Conservation (phyloP, 2,329 filamentous ascomycete genomes). For the Macrophomina phaseolina region DNA sequence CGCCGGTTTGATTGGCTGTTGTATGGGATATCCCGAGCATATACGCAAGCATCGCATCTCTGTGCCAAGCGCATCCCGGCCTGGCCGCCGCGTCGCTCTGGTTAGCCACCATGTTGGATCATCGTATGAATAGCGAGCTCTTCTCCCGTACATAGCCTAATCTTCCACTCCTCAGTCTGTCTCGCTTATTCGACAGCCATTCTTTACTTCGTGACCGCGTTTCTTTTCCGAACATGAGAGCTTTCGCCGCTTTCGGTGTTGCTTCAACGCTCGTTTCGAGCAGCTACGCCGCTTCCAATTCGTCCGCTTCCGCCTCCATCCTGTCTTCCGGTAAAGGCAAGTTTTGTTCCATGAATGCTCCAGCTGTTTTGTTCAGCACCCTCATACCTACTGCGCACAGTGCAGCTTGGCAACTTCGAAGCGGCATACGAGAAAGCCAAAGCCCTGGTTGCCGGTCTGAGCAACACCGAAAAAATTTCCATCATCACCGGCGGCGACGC, state of each 20-base stretch:
- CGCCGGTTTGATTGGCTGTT: background rate
- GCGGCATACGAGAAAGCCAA: slow-evolving; percentile 16
- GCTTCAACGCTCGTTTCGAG: slow-evolving; percentile 22
- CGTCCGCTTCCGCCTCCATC: slow-evolving; percentile 1
- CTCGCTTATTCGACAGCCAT: background rate
- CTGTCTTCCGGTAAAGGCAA: slow-evolving; percentile 21
- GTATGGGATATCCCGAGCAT: slow-evolving; percentile 12
- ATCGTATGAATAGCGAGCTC: background rate
- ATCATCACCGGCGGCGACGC: slow-evolving; percentile 22
- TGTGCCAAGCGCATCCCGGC: background rate
- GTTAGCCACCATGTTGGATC: background rate
- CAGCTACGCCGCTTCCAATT: slow-evolving; percentile 17
- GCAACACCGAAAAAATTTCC: slow-evolving; percentile 19
- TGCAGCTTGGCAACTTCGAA: slow-evolving; percentile 22
- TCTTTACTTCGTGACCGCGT: background rate
- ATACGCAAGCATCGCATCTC: background rate
- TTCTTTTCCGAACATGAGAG: slow-evolving; percentile 5
- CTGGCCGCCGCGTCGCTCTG: background rate
- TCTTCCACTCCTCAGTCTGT: background rate
- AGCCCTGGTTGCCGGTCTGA: slow-evolving; percentile 15
- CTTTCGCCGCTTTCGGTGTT: slow-evolving; percentile 20
- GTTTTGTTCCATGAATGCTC: background rate
- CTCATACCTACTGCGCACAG: background rate
- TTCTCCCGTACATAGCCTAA: too few species aligned
- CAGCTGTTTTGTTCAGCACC: background rate